A percentile compares a stretch with the other conserved stretches of the same genome.
phyloP scores from a whole-genome alignment of 768 basidiomycete genomes.

The Sporobolomyces roseus region DNA sequence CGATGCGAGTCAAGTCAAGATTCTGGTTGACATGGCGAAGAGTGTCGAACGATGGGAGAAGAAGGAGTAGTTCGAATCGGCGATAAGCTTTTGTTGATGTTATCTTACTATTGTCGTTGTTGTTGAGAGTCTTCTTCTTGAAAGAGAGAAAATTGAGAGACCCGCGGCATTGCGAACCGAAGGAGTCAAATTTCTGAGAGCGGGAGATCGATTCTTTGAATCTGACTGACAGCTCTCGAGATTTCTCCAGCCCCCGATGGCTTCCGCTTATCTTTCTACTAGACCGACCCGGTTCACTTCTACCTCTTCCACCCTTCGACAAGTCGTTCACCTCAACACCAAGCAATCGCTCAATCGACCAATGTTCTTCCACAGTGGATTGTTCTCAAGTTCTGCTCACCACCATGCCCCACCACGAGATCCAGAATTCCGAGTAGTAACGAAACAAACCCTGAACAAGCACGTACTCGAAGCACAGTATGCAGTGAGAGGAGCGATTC shows the following conservation, averaged over 20 bases:
- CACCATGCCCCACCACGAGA: slow-evolving; percentile 14
- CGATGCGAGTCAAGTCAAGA: slow-evolving; percentile 54
- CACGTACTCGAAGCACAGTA: slow-evolving; percentile 83
- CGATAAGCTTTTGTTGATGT: no score
- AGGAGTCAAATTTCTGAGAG: slow-evolving; percentile 4
- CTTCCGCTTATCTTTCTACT: slow-evolving; percentile 12
- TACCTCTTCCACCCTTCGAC: neutral
- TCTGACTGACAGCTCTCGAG: no score
- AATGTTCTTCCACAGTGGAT: slow-evolving; percentile 20
- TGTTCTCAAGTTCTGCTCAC: slow-evolving; percentile 17
- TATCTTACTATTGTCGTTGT: no score
- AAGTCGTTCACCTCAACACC: neutral
- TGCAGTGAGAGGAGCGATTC: slow-evolving; percentile 93
- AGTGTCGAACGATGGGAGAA: neutral
- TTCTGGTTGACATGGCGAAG: slow-evolving; percentile 47
- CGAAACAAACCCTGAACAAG: slow-evolving; percentile 56
- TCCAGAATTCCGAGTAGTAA: slow-evolving; percentile 23
- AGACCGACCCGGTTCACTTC: slow-evolving; percentile 11
- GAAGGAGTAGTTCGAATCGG: no score
- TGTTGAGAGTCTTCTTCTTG: no score
- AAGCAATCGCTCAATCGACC: neutral
- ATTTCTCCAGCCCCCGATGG: no score
- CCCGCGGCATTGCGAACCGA: slow-evolving; percentile 1
- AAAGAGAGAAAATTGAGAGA: neutral
- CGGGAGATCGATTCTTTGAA: no score